These are phyloP conservation scores for Oryza glaberrima DNA, from an alignment of 176 grass and related monocot genomes.

Conservation along the genomic window DNA sequence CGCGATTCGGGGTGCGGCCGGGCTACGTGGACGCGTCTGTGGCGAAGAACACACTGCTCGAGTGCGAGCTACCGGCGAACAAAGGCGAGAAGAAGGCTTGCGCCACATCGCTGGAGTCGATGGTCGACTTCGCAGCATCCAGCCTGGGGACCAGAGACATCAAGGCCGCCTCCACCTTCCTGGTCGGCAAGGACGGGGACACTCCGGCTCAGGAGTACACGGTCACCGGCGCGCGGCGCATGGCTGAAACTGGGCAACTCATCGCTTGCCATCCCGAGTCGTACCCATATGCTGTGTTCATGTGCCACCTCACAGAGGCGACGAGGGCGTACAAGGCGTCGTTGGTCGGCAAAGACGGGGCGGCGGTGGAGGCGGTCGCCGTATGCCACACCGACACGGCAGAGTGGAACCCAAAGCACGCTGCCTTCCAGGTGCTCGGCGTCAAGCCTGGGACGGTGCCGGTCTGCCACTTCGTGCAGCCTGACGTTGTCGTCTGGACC, in stretches of 20 bases:
- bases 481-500: constrained; percentile 36
- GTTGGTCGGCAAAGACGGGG: constrained; percentile 11
- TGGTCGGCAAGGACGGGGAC: not conserved
- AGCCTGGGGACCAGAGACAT: constrained; percentile 9
- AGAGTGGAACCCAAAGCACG: constrained; percentile 32
- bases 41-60: not conserved
- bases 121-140: constrained; percentile 33
- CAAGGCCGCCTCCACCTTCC: not conserved
- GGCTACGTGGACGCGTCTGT: not conserved
- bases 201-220: constrained; percentile 18
- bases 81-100: constrained; percentile 32
- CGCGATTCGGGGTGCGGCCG: not conserved
- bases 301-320: constrained; percentile 21
- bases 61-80: constrained; percentile 18
- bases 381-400: constrained; percentile 38
- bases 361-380: constrained; percentile 16
- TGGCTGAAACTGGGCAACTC: not conserved
- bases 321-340: constrained; percentile 2
- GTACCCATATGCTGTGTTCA: constrained; percentile 31
- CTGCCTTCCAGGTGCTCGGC: constrained; percentile 30
- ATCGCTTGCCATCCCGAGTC: constrained; percentile 20
- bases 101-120: constrained; percentile 34
- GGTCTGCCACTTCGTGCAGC: constrained; percentile 31
- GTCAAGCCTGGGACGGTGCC: constrained; percentile 36
- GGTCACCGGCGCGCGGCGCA: not conserved